Evolutionary conservation across 768 basidiomycete species (phyloP).

Genomic region (Pisolithus albus): DNA sequence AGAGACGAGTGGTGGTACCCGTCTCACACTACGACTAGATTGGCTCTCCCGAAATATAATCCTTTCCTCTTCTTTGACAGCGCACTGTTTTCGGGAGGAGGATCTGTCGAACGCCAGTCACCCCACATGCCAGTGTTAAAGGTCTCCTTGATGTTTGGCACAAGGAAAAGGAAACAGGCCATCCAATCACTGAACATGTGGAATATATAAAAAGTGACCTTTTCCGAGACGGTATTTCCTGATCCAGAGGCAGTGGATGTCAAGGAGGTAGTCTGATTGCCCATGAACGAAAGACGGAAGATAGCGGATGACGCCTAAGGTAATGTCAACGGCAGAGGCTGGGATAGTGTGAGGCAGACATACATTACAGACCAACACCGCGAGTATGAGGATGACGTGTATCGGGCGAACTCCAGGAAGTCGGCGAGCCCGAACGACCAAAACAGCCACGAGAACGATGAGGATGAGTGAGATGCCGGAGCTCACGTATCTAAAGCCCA

Average conservation of each 20-base stretch:
- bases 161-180: conserved; percentile 23
- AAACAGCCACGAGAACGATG: conserved; percentile 13
- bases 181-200: conserved; percentile 42
- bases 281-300: conserved; percentile 38
- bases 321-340: neutral
- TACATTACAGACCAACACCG: conserved; percentile 25
- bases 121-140: conserved; percentile 24
- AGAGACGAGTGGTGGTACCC: neutral
- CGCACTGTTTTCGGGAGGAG: neutral
- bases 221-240: conserved; percentile 29
- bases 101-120: conserved; percentile 9
- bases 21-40: neutral
- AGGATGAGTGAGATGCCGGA: conserved; percentile 17
- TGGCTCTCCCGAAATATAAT: conserved; percentile 1
- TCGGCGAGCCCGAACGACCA: conserved; percentile 20
- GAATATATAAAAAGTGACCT: conserved; percentile 38
- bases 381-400: conserved; percentile 14
- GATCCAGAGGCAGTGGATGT: conserved; percentile 23
- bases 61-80: neutral
- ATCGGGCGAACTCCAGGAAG: conserved; percentile 24
- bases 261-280: conserved; percentile 28
- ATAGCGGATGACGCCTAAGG: conserved; percentile 22
- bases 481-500: conserved; percentile 23
- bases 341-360: conserved; percentile 6
- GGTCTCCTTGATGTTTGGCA: conserved; percentile 24